Percentiles rank a stretch among this genome's conserved stretches.
phyloP scores from a whole-genome alignment of 108 stramenopile genomes.

The Aurantiochytrium sp. region DNA sequence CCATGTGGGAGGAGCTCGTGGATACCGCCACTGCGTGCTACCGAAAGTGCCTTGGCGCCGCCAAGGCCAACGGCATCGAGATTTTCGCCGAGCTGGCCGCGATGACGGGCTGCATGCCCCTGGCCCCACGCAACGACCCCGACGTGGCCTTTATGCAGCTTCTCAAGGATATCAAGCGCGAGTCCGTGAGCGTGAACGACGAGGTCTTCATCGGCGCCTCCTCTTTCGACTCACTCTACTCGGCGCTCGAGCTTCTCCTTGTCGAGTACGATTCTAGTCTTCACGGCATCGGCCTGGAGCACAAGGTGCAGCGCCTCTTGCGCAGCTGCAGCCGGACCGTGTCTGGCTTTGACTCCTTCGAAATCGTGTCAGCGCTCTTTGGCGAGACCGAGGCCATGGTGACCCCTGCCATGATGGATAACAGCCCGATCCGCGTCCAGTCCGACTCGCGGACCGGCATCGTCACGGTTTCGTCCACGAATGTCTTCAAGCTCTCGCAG shows the following conservation, averaged over 20 bases:
- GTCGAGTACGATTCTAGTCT: neutral
- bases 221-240: neutral
- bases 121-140: neutral
- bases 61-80: neutral
- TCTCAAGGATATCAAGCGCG: slow-evolving; percentile 26
- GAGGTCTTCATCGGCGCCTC: neutral
- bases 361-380: neutral
- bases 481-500: neutral
- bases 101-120: slow-evolving; percentile 17
- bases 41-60: neutral
- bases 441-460: neutral
- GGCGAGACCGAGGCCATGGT: neutral
- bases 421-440: neutral
- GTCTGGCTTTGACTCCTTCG: neutral
- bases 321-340: slow-evolving; percentile 13
- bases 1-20: neutral
- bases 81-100: neutral
- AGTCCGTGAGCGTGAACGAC: neutral
- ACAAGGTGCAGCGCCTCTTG: neutral
- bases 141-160: slow-evolving; percentile 17
- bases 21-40: neutral
- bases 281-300: neutral
- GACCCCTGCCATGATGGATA: slow-evolving; percentile 27
- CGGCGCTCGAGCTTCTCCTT: neutral
- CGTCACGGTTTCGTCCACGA: neutral